A percentile compares a stretch with the other conserved stretches of the same genome.
Evolutionary conservation across 2,329 filamentous ascomycete species (phyloP).

Genomic region (Nothophoma quercina): DNA sequence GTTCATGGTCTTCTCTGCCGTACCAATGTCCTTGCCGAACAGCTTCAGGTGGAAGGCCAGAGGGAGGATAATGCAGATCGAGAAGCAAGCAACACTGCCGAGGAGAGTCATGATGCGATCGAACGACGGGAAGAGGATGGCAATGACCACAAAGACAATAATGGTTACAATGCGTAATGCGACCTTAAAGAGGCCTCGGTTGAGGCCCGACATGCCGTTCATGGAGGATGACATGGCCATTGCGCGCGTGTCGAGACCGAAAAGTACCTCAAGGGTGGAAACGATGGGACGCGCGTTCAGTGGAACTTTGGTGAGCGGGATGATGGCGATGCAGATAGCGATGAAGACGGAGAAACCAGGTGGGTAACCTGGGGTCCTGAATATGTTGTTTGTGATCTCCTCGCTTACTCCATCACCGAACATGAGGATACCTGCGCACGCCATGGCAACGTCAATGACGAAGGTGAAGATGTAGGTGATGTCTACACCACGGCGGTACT

Average conservation of each 20-base stretch:
- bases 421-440: slow-evolving; percentile 87
- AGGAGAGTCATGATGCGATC: slow-evolving; percentile 92
- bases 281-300: slow-evolving; percentile 89
- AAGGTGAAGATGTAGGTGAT: slow-evolving; percentile 88
- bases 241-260: slow-evolving; percentile 70
- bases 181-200: slow-evolving; percentile 66
- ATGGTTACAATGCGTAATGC: slow-evolving; percentile 71
- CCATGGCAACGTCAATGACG: slow-evolving; percentile 80
- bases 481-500: slow-evolving; percentile 77
- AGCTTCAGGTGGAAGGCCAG: slow-evolving; percentile 90
- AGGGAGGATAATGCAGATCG: slow-evolving; percentile 91
- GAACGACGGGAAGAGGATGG: slow-evolving; percentile 78
- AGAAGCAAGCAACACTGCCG: slow-evolving; percentile 89
- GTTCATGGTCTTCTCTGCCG: slow-evolving; percentile 69
- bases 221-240: slow-evolving; percentile 60
- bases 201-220: slow-evolving; percentile 63
- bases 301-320: slow-evolving; percentile 94
- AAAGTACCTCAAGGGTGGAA: slow-evolving; percentile 80
- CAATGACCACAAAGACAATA: slow-evolving; percentile 76
- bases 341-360: slow-evolving; percentile 76
- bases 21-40: slow-evolving; percentile 75
- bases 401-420: slow-evolving; percentile 89
- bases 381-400: slow-evolving; percentile 89
- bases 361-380: slow-evolving; percentile 78
- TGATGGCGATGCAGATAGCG: slow-evolving; percentile 87